Conservation (phyloP, 306 rosid species). For the Cicer judaicum region DNA sequence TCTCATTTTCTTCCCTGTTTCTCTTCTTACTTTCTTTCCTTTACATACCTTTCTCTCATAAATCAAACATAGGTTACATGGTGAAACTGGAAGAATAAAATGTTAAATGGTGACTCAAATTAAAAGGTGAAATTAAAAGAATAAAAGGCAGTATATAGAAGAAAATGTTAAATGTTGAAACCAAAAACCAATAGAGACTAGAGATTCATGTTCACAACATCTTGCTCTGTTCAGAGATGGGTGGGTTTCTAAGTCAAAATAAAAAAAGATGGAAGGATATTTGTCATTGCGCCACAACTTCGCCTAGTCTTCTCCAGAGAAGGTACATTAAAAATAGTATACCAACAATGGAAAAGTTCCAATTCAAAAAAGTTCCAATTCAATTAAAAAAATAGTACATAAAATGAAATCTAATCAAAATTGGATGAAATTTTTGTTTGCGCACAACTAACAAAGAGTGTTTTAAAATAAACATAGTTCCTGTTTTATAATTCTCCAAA, state of each 20-base stretch:
- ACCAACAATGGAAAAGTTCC: background rate
- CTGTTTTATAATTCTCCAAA: constrained; percentile 15
- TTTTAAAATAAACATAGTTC: constrained; percentile 23
- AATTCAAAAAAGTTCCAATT: constrained; percentile 20
- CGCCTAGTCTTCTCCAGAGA: background rate
- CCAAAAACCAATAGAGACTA: background rate
- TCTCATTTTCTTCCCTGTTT: too few relatives aligned
- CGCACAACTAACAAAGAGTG: constrained; percentile 10
- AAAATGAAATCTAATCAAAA: constrained; percentile 7
- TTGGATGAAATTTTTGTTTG: constrained; percentile 7
- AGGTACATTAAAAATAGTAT: background rate
- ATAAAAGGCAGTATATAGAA: background rate
- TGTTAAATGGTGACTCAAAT: background rate
- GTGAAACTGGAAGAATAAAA: background rate
- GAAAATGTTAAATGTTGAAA: constrained; percentile 1
- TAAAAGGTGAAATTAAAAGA: background rate
- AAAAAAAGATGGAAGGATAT: background rate
- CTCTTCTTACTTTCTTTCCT: too few relatives aligned
- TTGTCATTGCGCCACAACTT: background rate
- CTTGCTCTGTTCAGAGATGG: background rate
- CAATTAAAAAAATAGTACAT: background rate
- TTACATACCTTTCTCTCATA: too few relatives aligned
- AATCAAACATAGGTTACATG: background rate
- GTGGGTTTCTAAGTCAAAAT: background rate
- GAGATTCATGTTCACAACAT: background rate